Evolutionary conservation across 2,329 filamentous ascomycete genomes (phyloP), one percentile per base, ranked within the genome.

Genomic region (Pseudocercospora ulei): DNA sequence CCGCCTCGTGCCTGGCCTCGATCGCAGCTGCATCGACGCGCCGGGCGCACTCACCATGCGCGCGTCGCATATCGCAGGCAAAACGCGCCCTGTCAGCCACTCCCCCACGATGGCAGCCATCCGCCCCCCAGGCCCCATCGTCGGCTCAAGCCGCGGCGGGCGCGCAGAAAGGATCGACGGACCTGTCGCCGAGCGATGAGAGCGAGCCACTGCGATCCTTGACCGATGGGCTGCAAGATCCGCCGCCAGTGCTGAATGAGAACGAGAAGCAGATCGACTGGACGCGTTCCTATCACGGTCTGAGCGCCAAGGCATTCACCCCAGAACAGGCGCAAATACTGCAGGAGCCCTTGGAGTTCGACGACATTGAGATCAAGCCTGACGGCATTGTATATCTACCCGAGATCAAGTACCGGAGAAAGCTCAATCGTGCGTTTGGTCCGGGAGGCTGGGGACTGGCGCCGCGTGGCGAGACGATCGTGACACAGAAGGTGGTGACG

Each of bases 341-440:
- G 30, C 72, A 82, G 46, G 68, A 73, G 40, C 76, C 78, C 1
- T 60, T 93, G 7, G 66, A 76, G 38, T 65, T 73, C 0, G 72
- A 78, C 31, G 88, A 96, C 63, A 78, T 98, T 39, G 90, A 98
- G 68, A 81, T 98, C 59, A 98, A 98, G 68, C 88, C 90, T 19
- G 90, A 98, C 65, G 90, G 90, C 20, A 88, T 98, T 52, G 69
- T 96, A 43, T 98, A 96, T 61, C 69, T 98, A 42, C 90, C 90
- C 7, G 90, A 98, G 70, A 96, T 98, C 69, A 95, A 96, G 67
- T 98, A 98, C 66, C 71, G 90, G 28, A 71, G 88, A 47, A 88
- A 93, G 48, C 64, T 98, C 54, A 95, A 96, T 62, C 69, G 71
- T 55, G 85, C 86, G 0, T 98, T 98, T 65, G 88, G 90, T 0